These are phyloP conservation scores for Akanthomyces muscarius DNA, from an alignment of 2,329 filamentous ascomycete species.

Conservation along the genomic window DNA sequence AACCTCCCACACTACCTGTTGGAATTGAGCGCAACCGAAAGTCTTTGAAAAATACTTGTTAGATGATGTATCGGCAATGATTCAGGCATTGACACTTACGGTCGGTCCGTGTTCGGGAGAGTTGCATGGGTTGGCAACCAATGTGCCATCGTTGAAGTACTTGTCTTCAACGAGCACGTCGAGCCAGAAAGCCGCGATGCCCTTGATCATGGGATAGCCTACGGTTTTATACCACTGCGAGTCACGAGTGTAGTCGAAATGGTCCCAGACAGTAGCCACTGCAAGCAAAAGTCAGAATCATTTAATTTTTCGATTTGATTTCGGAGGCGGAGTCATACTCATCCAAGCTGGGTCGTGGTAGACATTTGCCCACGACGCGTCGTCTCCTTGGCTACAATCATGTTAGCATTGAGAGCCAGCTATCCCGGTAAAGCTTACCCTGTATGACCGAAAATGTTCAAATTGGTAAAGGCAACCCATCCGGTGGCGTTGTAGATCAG, in stretches of 20 bases:
- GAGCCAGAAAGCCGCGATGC: conserved; percentile 53
- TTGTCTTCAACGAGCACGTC: conserved; percentile 47
- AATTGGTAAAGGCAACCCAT: conserved; percentile 54
- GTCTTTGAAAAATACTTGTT: conserved; percentile 26
- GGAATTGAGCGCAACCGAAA: conserved; percentile 51
- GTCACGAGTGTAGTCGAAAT: conserved; percentile 51
- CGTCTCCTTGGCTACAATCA: conserved; percentile 26
- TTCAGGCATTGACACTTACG: neutral
- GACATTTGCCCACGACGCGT: conserved; percentile 30
- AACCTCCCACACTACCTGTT: conserved; percentile 46
- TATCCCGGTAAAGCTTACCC: conserved; percentile 21
- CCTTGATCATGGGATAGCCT: conserved; percentile 52
- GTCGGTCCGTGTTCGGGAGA: conserved; percentile 54
- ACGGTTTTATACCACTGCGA: conserved; percentile 40
- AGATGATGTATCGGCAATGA: neutral
- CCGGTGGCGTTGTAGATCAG: conserved; percentile 51
- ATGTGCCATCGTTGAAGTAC: conserved; percentile 46
- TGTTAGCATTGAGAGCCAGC: neutral
- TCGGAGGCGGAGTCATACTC: conserved; percentile 25
- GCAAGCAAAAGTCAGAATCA: neutral
- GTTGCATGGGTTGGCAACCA: conserved; percentile 56
- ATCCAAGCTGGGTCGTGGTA: conserved; percentile 44
- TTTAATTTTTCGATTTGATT: neutral
- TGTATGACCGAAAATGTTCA: conserved; percentile 57
- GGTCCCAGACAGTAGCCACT: conserved; percentile 54